These are phyloP conservation scores for Daldinia eschscholtzii DNA, from an alignment of 2,329 filamentous ascomycete genomes.

Conservation along the genomic window DNA sequence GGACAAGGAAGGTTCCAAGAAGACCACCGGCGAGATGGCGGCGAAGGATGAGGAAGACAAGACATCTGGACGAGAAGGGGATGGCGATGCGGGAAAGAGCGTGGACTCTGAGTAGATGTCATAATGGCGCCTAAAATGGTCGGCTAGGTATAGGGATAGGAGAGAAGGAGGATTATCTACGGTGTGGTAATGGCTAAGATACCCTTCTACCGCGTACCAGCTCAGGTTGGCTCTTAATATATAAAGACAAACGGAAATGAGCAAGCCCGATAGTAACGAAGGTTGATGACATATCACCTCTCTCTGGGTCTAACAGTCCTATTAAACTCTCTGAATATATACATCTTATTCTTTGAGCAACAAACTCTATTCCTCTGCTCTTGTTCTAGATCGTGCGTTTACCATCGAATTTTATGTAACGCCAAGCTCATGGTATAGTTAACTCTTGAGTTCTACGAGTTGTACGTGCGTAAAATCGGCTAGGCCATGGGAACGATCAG, in stretches of 20 bases:
- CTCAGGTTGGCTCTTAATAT: background rate
- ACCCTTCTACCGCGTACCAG: background rate
- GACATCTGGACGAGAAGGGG: background rate
- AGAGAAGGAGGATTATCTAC: too few relatives aligned
- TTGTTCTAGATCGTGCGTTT: too few relatives aligned
- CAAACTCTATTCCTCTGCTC: background rate
- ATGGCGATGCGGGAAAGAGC: background rate
- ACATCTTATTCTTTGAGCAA: too few relatives aligned
- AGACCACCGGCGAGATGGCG: background rate
- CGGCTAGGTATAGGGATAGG: background rate
- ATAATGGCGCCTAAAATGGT: background rate
- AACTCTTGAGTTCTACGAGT: background rate
- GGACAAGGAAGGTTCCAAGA: background rate
- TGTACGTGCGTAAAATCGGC: background rate
- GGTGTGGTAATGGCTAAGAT: background rate
- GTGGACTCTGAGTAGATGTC: background rate
- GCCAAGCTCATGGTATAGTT: background rate
- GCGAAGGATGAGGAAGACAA: background rate
- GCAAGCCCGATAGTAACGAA: background rate
- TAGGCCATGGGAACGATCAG: conserved; percentile 30
- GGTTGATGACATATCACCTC: background rate
- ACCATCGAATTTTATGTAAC: background rate
- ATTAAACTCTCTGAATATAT: background rate
- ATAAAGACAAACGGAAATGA: background rate
- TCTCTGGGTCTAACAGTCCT: background rate